Evolutionary conservation across 1,139 yeast genomes (phyloP), one percentile per base, ranked within the genome.

Genomic region (Hansenula sp.): DNA sequence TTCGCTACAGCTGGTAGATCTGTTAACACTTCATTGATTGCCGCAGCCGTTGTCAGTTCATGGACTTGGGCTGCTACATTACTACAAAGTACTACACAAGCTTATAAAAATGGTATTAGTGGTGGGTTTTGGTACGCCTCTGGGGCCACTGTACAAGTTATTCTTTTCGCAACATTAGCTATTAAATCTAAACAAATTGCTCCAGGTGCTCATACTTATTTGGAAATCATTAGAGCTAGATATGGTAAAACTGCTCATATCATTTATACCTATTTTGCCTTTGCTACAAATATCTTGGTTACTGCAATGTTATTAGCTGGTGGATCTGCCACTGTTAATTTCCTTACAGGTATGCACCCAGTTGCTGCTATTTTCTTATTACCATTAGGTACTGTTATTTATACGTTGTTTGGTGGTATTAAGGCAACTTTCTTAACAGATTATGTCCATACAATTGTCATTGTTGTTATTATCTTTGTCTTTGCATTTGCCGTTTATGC

Each of bases 31-130:
- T 93, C 91, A 38, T 69, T 89, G 51, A 84, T 88, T 50, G 81
- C 93, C 11, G 81, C 94, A 8, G 95, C 96, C 8, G 96, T 89
- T 33, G 96, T 88, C 9, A 81, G 90, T 19, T 82, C 93, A 11
- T 90, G 96, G 96, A 89, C 96, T 5, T 89, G 96, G 96, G 90
- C 93, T 38, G 93, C 96, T 2, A 87, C 96, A 2, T 67, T 88
- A 40, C 72, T 87, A 30, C 84, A 86, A 30, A 81, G 90, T 2
- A 79, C 91, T 2, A 68, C 91, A n/a, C 88, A 84, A 62, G 87
- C 86, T 18, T 86, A 84, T 63, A 74, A 75, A 46, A 80, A 85
- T 53, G 96, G 96, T 55, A 76, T 89, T 37, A 73, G 83, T 30
- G 94, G 93, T 33, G 83, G 88, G 1, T 79, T 75, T 57, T 80